phyloP scores from a whole-genome alignment of 345 rosid species.

The Ceriops tagal region DNA sequence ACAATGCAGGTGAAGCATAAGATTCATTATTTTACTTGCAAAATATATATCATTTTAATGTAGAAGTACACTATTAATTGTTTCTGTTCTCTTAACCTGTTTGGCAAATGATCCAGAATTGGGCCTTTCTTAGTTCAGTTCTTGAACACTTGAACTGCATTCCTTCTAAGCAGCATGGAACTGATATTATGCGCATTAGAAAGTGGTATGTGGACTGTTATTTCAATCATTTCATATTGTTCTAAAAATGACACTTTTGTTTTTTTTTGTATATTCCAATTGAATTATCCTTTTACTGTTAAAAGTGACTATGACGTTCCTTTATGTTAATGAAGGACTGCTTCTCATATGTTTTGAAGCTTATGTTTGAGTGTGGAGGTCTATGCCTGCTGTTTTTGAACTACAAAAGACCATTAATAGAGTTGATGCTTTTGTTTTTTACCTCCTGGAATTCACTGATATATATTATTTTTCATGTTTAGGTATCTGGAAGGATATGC shows the following conservation, averaged over 20 bases:
- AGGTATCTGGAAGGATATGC: conserved; percentile 90
- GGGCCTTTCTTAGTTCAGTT: conserved; percentile 60
- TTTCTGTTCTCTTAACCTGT: conserved; percentile 1
- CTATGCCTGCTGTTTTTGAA: too few relatives aligned
- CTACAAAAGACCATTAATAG: too few relatives aligned
- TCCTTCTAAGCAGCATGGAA: conserved; percentile 77
- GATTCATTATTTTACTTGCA: conserved; percentile 18
- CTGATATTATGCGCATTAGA: conserved; percentile 85
- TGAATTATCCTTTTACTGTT: background rate
- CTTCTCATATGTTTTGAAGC: conserved; percentile 7
- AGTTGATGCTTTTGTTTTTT: background rate
- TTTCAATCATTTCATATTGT: background rate
- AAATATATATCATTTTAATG: background rate
- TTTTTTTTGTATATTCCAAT: background rate
- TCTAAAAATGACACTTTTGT: background rate
- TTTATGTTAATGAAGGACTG: background rate
- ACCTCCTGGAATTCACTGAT: conserved; percentile 10
- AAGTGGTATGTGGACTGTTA: conserved; percentile 47
- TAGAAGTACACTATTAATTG: conserved; percentile 6
- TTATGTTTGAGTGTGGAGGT: background rate
- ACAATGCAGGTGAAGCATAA: conserved; percentile 70
- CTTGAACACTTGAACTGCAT: conserved; percentile 59
- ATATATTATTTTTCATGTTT: conserved; percentile 17
- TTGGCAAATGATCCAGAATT: conserved; percentile 54
- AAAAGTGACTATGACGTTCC: background rate